These are phyloP conservation scores for Aspergillus avenaceus DNA, from an alignment of 495 filamentous ascomycete species.

Conservation along the genomic window DNA sequence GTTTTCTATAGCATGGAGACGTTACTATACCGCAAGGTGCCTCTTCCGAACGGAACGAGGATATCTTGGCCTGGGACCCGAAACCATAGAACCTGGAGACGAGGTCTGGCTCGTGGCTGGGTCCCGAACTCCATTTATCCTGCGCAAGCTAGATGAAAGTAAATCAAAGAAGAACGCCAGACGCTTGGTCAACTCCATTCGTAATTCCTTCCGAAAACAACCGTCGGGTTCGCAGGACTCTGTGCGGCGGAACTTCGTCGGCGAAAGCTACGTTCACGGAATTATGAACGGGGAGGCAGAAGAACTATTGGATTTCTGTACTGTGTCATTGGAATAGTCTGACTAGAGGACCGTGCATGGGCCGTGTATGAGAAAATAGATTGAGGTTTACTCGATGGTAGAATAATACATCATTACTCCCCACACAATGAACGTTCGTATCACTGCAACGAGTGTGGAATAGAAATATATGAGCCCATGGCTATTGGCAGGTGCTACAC, in stretches of 20 bases:
- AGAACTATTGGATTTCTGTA: neutral
- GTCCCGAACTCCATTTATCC: slow-evolving; percentile 3
- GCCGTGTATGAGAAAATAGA: too few species aligned
- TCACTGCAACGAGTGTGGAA: too few species aligned
- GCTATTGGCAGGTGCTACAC: too few species aligned
- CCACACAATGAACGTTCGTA: too few species aligned
- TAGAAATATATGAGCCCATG: too few species aligned
- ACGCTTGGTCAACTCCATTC: neutral
- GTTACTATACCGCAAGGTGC: neutral
- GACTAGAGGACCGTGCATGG: too few species aligned
- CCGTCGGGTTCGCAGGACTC: too few species aligned
- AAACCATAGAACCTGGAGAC: slow-evolving; percentile 1
- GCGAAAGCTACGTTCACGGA: slow-evolving; percentile 16
- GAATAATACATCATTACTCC: too few species aligned
- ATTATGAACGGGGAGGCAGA: slow-evolving; percentile 14
- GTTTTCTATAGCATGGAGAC: neutral
- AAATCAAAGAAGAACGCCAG: neutral
- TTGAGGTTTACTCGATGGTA: too few species aligned
- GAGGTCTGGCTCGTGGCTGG: slow-evolving; percentile 1
- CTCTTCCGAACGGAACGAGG: slow-evolving; percentile 1
- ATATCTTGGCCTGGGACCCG: slow-evolving; percentile 3
- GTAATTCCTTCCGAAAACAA: too few species aligned
- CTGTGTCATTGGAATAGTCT: neutral
- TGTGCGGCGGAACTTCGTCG: slow-evolving; percentile 5
- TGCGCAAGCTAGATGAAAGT: neutral